A percentile compares a stretch with the other conserved stretches of the same genome.
Conservation (phyloP, 2,329 filamentous ascomycete species). For the Microcyclosporella mali region DNA sequence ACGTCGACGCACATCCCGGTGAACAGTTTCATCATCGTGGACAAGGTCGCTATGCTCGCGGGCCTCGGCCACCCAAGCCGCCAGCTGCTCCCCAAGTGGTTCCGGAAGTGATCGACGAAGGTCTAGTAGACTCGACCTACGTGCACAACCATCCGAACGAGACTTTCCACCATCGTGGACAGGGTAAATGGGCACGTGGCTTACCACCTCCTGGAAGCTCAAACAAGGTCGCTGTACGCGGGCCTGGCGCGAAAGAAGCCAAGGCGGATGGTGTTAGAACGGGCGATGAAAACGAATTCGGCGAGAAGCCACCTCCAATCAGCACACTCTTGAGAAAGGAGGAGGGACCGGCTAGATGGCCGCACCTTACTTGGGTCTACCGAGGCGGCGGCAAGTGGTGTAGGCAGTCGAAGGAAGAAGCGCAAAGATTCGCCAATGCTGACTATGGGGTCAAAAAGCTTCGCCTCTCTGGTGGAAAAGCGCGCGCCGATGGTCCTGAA, state of each 20-base stretch:
- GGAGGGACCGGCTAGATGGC: constrained; percentile 30
- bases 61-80: constrained; percentile 11
- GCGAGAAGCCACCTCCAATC: constrained; percentile 16
- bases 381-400: constrained; percentile 31
- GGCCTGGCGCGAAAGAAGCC: constrained; percentile 16
- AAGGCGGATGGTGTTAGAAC: constrained; percentile 6
- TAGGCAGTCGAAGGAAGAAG: constrained; percentile 23
- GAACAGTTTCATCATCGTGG: constrained; percentile 26
- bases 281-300: constrained; percentile 14
- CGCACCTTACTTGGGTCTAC: constrained; percentile 27
- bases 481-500: constrained; percentile 15
- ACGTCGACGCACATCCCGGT: constrained; percentile 20
- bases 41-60: constrained; percentile 25
- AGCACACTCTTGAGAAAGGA: constrained; percentile 23
- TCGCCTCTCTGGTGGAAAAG: constrained; percentile 5
- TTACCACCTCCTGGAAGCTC: constrained; percentile 20
- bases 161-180: constrained; percentile 28
- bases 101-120: constrained; percentile 5
- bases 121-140: constrained; percentile 20
- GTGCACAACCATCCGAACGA: constrained; percentile 24
- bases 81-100: not conserved
- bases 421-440: constrained; percentile 8
- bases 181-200: constrained; percentile 27
- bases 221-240: constrained; percentile 27
- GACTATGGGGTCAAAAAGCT: constrained; percentile 6